These are phyloP conservation scores for Pogostemon cablin DNA, from an alignment of 257 asterid genomes.

Conservation along the genomic window DNA sequence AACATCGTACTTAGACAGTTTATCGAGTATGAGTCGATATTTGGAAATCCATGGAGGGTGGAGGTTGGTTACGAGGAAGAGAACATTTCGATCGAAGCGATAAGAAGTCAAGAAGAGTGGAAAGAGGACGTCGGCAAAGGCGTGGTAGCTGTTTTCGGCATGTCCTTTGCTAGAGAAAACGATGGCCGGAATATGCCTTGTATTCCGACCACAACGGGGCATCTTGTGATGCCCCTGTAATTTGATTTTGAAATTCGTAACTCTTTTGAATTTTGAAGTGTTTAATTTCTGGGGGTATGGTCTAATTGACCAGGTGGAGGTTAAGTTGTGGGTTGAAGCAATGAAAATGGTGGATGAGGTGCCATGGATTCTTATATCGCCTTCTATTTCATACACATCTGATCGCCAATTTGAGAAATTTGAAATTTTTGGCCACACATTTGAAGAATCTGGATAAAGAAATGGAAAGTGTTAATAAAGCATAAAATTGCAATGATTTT, in stretches of 20 bases:
- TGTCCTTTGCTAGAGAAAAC: constrained; percentile 58
- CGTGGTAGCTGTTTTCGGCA: constrained; percentile 61
- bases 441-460: no score
- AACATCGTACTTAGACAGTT: constrained; percentile 45
- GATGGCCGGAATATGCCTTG: constrained; percentile 45
- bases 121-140: constrained; percentile 54
- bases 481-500: no score
- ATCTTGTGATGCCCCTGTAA: background rate
- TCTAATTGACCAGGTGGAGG: constrained; percentile 35
- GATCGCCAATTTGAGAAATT: constrained; percentile 44
- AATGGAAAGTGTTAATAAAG: background rate
- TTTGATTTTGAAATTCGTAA: background rate
- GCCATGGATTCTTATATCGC: constrained; percentile 60
- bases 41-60: constrained; percentile 39
- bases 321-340: constrained; percentile 23
- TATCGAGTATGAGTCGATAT: constrained; percentile 35
- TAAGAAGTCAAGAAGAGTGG: constrained; percentile 56
- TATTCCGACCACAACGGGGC: constrained; percentile 46
- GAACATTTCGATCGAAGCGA: constrained; percentile 40
- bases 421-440: constrained; percentile 19
- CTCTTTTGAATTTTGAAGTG: background rate
- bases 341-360: constrained; percentile 51
- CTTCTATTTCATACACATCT: constrained; percentile 52
- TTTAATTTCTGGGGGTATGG: constrained; percentile 63
- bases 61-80: constrained; percentile 43